phyloP scores from a whole-genome alignment of 129 eudicot species.

The Escallonia herrerae region DNA sequence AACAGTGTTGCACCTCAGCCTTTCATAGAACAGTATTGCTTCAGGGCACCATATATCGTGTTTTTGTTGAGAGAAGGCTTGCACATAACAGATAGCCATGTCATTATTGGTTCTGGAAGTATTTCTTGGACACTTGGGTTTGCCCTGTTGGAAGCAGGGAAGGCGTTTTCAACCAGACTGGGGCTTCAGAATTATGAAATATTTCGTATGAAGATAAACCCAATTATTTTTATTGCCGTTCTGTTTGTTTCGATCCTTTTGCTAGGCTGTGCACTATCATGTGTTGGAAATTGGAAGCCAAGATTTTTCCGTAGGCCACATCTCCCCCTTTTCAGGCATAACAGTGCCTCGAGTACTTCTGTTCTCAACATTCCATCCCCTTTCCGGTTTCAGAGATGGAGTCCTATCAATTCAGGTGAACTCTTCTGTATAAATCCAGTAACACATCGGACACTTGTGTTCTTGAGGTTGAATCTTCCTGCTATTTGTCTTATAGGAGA shows the following conservation, averaged over 20 bases:
- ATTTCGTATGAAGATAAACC: conserved; percentile 52
- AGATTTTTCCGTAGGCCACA: conserved; percentile 35
- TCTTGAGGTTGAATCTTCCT: too few species aligned
- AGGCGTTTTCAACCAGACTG: conserved; percentile 33
- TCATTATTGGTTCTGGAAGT: conserved; percentile 86
- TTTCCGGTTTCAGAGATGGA: conserved; percentile 79
- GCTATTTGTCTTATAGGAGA: too few species aligned
- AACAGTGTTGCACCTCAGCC: conserved; percentile 91
- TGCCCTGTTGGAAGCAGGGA: conserved; percentile 91
- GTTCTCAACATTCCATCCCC: conserved; percentile 72
- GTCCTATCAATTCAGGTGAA: conserved; percentile 31
- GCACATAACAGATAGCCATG: conserved; percentile 68
- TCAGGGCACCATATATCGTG: conserved; percentile 87
- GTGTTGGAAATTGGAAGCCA: conserved; percentile 20
- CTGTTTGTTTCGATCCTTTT: conserved; percentile 45
- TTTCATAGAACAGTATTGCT: conserved; percentile 91
- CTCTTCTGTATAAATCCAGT: background rate
- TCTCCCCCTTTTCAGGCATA: conserved; percentile 68
- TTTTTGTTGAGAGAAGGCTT: conserved; percentile 78
- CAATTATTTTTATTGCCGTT: conserved; percentile 42
- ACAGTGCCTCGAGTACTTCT: conserved; percentile 41
- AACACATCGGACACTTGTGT: too few species aligned
- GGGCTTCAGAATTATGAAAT: conserved; percentile 43
- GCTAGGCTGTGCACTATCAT: conserved; percentile 21
- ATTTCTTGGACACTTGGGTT: conserved; percentile 98